Evolutionary conservation across 2,329 filamentous ascomycete genomes (phyloP), one percentile per base, ranked within the genome.

Genomic region (Eurotiales sp.): DNA sequence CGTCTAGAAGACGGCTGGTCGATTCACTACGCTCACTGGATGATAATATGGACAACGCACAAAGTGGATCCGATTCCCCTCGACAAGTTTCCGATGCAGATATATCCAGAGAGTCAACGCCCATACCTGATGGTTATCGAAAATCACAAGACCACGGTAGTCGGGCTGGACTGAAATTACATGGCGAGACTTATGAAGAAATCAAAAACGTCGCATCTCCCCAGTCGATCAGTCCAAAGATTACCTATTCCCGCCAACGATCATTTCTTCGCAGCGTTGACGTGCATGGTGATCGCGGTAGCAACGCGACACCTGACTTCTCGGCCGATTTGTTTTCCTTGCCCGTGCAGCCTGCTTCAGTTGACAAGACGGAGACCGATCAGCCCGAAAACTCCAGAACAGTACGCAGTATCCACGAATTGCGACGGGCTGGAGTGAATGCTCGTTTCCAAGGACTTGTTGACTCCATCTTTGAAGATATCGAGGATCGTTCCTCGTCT

Each of bases 361-460:
- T 37, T 66, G 14, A 37, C 7, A 29, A 34, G 17, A 19, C 46
- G 19, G 72, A 76, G 4, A 73, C 77, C 8, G 78, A 79, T 12
- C 74, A 76, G 12, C 71, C 71, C 25, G 70, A 74, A 32, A 59
- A 67, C 51, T 60, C 70, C 60, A 68, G 69, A 17, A 62, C 68
- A 22, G 72, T 83, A 42, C 75, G 79, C 52, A 82, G 78, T 50
- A 80, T 84, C 22, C 81, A 85, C 56, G 83, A 85, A 61, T 71
- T 86, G 29, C 74, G 81, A 50, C 79, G 78, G 36, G 75, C 78
- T 46, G 83, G 82, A 2, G 74, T 76, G 27, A 82, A 81, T 55
- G 73, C 74, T 40, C 75, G 80, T 41, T 82, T 84, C 55, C 69
- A 77, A 44, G 73, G 77, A 52, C 78, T 81, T 17, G 70, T 81